A percentile compares a stretch with the other conserved stretches of the same genome.
phyloP scores from a whole-genome alignment of 495 filamentous ascomycete species.

The Astrocystis sublimbata region DNA sequence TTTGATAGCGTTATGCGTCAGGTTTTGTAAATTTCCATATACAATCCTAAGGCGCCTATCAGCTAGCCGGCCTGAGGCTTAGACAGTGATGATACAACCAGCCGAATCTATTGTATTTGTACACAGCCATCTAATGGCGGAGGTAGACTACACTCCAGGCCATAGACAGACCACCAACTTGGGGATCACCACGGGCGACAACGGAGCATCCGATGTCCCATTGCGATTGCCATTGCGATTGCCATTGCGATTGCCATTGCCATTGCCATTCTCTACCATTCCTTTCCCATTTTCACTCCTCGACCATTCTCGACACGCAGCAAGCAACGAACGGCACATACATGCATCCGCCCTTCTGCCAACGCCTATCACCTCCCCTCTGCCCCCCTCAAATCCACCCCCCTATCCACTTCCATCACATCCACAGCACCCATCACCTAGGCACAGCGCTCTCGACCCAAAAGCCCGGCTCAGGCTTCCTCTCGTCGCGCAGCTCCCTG shows the following conservation, averaged over 20 bases:
- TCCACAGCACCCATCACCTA: slow-evolving; percentile 25
- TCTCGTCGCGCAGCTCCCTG: slow-evolving; percentile 68
- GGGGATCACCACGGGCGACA: neutral
- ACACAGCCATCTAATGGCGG: neutral
- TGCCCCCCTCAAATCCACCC: too few relatives aligned
- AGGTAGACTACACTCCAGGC: neutral
- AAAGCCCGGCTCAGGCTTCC: slow-evolving; percentile 82
- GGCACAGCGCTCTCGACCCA: slow-evolving; percentile 71
- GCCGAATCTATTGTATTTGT: neutral
- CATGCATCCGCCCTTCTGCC: slow-evolving; percentile 3
- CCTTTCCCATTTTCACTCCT: neutral
- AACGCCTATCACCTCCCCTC: neutral
- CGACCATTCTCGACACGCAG: too few relatives aligned
- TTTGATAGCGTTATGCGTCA: neutral
- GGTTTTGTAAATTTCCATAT: slow-evolving; percentile 1
- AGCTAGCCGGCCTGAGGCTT: neutral
- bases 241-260: too few relatives aligned
- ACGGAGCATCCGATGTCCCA: too few relatives aligned
- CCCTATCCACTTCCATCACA: too few relatives aligned
- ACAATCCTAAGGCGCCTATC: neutral
- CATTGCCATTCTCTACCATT: neutral
- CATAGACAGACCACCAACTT: neutral
- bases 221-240: too few relatives aligned
- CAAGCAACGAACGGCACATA: too few relatives aligned
- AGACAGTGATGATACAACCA: neutral